Evolutionary conservation across 768 basidiomycete species (phyloP).

Genomic region (Trichaptum fuscoviolaceum): DNA sequence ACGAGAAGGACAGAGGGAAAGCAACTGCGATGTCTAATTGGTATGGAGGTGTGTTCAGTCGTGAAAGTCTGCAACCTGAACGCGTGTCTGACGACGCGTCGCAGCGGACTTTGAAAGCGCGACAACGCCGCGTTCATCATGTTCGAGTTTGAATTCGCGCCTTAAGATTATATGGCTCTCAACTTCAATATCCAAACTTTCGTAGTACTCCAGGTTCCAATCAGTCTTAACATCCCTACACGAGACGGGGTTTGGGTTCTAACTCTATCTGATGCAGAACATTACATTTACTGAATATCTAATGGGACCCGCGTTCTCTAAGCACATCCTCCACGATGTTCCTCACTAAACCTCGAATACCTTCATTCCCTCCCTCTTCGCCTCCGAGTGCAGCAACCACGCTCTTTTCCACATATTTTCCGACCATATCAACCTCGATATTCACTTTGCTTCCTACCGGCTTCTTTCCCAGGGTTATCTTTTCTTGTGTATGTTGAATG

Average conservation of each 20-base stretch:
- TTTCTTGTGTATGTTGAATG: constrained; percentile 89
- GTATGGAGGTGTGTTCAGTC: no score
- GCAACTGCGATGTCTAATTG: background rate
- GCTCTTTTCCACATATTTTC: constrained; percentile 86
- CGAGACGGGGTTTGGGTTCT: no score
- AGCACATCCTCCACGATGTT: constrained; percentile 54
- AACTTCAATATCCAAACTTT: no score
- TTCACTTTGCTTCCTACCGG: constrained; percentile 78
- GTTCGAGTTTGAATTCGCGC: no score
- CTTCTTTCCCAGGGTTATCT: constrained; percentile 78
- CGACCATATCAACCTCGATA: constrained; percentile 93
- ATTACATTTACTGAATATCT: background rate
- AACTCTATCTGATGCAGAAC: no score
- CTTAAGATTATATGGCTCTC: no score
- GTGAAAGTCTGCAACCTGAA: background rate
- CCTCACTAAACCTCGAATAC: constrained; percentile 56
- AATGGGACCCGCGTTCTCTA: constrained; percentile 4
- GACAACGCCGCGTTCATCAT: background rate
- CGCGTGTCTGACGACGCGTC: background rate
- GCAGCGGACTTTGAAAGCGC: background rate
- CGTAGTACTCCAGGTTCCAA: no score
- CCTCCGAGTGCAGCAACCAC: constrained; percentile 63
- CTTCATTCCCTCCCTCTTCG: constrained; percentile 71
- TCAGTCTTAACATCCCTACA: no score
- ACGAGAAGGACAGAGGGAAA: background rate